Evolutionary conservation across 2,329 filamentous ascomycete genomes (phyloP).

Genomic region (Colletotrichum abscissum): DNA sequence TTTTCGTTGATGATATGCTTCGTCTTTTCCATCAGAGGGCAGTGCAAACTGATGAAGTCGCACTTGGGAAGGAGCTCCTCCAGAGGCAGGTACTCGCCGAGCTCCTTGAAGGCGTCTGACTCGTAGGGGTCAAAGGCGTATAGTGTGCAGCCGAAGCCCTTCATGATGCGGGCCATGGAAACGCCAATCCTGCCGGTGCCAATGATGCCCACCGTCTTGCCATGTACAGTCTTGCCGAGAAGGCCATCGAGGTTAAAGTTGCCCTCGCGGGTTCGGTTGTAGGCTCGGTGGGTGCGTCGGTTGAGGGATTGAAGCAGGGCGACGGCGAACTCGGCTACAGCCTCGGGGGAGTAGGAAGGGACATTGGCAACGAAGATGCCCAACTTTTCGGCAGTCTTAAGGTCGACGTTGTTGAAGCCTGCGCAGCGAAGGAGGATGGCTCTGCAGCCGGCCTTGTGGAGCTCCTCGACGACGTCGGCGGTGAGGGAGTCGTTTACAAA

Average conservation of each 20-base stretch:
- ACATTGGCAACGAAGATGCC: constrained; percentile 74
- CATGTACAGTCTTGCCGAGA: constrained; percentile 69
- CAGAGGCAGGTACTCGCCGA: constrained; percentile 65
- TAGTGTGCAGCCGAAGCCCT: constrained; percentile 72
- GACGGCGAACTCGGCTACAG: constrained; percentile 77
- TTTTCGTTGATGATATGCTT: constrained; percentile 68
- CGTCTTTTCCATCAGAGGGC: constrained; percentile 71
- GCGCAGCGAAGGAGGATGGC: constrained; percentile 75
- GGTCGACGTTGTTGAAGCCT: constrained; percentile 76
- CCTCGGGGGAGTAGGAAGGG: constrained; percentile 75
- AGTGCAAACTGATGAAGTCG: constrained; percentile 75
- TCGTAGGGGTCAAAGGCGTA: constrained; percentile 71
- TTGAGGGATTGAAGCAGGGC: constrained; percentile 75
- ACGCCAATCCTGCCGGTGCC: constrained; percentile 75
- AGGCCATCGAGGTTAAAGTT: constrained; percentile 75
- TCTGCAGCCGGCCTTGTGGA: constrained; percentile 62
- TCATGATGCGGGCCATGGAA: constrained; percentile 69
- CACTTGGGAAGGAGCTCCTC: constrained; percentile 64
- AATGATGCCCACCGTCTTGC: constrained; percentile 74
- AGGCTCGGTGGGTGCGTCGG: constrained; percentile 74
- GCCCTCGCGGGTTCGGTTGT: constrained; percentile 75
- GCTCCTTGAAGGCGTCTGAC: constrained; percentile 57
- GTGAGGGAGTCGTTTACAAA: constrained; percentile 75
- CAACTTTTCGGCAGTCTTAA: constrained; percentile 63
- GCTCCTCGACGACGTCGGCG: constrained; percentile 60